Conservation (phyloP, 202 grass and related monocot species). For the Sporobolus alterniflorus region DNA sequence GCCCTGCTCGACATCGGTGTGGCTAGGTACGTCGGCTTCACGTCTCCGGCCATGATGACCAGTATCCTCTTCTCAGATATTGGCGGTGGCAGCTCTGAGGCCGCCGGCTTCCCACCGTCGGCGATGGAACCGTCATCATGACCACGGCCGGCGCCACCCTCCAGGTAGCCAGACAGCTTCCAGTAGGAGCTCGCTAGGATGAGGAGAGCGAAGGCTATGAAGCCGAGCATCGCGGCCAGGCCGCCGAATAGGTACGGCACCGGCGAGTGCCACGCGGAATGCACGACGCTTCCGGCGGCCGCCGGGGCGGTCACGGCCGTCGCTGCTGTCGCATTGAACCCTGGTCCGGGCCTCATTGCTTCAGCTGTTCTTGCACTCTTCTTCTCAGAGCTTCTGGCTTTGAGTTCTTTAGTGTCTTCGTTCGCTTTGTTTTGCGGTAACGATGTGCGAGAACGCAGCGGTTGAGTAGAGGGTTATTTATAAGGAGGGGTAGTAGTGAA, state of each 20-base stretch:
- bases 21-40: conserved; percentile 87
- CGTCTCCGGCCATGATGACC: conserved; percentile 97
- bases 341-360: conserved; percentile 82
- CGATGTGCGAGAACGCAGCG: conserved; percentile 37
- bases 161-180: conserved; percentile 93
- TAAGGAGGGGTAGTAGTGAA: conserved; percentile 21
- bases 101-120: conserved; percentile 46
- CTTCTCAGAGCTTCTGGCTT: conserved; percentile 15
- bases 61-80: conserved; percentile 90
- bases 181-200: conserved; percentile 97
- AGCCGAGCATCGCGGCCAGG: conserved; percentile 86
- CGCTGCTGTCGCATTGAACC: conserved; percentile 65
- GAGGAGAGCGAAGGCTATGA: conserved; percentile 90
- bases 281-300: conserved; percentile 34
- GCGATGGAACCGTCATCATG: neutral
- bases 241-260: conserved; percentile 95
- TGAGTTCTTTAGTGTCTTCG: conserved; percentile 25
- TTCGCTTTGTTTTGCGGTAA: conserved; percentile 21
- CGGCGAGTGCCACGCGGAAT: conserved; percentile 91
- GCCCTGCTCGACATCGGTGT: conserved; percentile 86
- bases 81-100: conserved; percentile 36
- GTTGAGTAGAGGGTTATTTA: conserved; percentile 42
- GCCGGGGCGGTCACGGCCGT: conserved; percentile 35
- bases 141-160: conserved; percentile 40
- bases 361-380: conserved; percentile 19